Base-by-base conservation (phyloP, 1,284 basidiomycete genomes). In the Heterobasidion annosum region DNA sequence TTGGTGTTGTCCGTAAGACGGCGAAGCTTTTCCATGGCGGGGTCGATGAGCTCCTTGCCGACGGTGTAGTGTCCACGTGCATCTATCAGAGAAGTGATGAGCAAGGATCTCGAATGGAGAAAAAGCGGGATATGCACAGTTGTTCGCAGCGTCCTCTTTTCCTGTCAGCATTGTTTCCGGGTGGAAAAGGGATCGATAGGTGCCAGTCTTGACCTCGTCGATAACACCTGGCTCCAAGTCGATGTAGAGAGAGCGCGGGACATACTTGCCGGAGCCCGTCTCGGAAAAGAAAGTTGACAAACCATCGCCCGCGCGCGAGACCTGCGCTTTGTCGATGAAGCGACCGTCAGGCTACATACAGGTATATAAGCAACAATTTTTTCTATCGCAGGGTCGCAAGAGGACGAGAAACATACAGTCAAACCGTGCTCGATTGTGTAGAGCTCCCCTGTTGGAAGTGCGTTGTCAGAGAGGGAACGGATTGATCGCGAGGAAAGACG, bases 131-230 rank as follows among this genome's bases (percentile, higher is more conserved):
- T 66, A 55, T 88, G 65, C 64, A 94, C 92, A 99, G 73, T 99
- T 99, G 82, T 98, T 99, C 61, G 96, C 96, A 55, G 95, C 96
- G 68, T 99, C 97, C 79, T 99, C 97, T 80, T 99, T 99, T 64
- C 97, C 97, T 57, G 90, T 93, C 71, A 99, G 91, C 80, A 99
- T 87, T 59, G 94, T 97, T 80, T 99, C 97, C 10, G 97, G 97
- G 76, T 99, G 97, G 82, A 99, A 99, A 52, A 99, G 85, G 59
- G 85, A 86, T 67, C 92, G 84, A 78, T 98, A 99, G 56, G 87
- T 85, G 62, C 97, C 97, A 54, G 85, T 91, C 73, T 93, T 91
- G 68, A 99, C 94, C 67, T 96, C 94, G 67, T 98, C 96, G 68
- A 98, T 88, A 60, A 87, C 96, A 68, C 94, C 92, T 55, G 95